Percentiles rank a stretch among this genome's conserved stretches.
Conservation (phyloP, 2,329 filamentous ascomycete species). For the Fusarium virguliforme region DNA sequence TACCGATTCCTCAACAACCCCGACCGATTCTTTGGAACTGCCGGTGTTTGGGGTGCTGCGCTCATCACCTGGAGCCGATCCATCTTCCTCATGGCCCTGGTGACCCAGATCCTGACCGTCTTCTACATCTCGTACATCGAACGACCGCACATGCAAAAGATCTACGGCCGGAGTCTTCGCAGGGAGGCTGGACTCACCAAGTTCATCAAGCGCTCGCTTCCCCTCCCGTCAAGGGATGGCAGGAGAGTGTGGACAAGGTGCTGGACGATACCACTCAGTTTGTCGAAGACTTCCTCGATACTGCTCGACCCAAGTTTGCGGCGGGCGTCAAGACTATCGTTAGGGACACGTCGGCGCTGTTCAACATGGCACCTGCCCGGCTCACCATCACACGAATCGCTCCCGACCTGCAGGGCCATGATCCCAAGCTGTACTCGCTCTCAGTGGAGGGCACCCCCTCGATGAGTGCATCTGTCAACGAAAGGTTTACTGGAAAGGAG, state of each 20-base stretch:
- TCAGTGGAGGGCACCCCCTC: conserved; percentile 78
- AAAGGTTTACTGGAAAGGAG: conserved; percentile 80
- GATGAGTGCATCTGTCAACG: conserved; percentile 65
- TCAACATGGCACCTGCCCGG: conserved; percentile 90
- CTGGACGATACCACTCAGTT: conserved; percentile 90
- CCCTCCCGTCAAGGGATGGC: conserved; percentile 84
- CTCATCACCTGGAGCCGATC: conserved; percentile 92
- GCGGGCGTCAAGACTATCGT: conserved; percentile 90
- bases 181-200: conserved; percentile 92
- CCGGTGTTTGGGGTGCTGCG: conserved; percentile 95
- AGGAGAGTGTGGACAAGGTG: conserved; percentile 89
- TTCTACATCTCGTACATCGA: conserved; percentile 94
- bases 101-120: conserved; percentile 88
- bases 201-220: conserved; percentile 89
- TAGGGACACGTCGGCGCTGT: conserved; percentile 87
- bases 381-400: conserved; percentile 86
- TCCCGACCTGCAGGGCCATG: conserved; percentile 83
- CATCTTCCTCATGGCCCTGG: conserved; percentile 88
- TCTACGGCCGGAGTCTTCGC: conserved; percentile 89
- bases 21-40: conserved; percentile 92
- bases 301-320: conserved; percentile 87
- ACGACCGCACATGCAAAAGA: conserved; percentile 97
- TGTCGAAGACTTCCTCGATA: conserved; percentile 91
- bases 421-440: conserved; percentile 86
- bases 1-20: conserved; percentile 99